Conservation (phyloP, 2,329 filamentous ascomycete species). For the Sordariomycetes sp. region DNA sequence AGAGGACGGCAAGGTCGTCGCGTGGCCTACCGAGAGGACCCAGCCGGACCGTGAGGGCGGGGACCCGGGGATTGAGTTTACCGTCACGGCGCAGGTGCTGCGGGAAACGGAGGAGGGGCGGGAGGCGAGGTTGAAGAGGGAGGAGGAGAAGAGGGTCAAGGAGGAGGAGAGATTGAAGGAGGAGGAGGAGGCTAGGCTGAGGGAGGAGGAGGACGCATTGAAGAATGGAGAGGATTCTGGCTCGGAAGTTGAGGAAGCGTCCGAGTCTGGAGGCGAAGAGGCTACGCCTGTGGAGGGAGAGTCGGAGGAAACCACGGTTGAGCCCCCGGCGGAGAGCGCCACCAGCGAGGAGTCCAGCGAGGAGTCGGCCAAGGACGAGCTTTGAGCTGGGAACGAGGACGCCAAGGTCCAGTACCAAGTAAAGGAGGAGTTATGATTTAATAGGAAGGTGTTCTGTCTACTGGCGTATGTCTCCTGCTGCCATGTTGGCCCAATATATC, state of each 20-base stretch:
- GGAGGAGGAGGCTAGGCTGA: not conserved
- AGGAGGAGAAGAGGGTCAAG: not conserved
- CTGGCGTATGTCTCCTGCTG: too few relatives aligned
- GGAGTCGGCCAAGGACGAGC: too few relatives aligned
- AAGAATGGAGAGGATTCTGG: not conserved
- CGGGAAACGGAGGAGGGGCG: constrained; percentile 15
- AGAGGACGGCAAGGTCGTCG: constrained; percentile 16
- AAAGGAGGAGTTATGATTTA: too few relatives aligned
- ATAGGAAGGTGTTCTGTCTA: too few relatives aligned
- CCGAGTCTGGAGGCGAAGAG: too few relatives aligned
- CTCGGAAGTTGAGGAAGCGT: not conserved
- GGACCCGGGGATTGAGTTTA: constrained; percentile 17
- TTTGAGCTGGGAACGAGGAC: too few relatives aligned
- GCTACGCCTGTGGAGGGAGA: too few relatives aligned
- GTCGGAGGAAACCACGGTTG: too few relatives aligned
- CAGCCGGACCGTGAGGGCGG: constrained; percentile 13
- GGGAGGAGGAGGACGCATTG: not conserved
- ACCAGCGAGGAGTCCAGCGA: too few relatives aligned
- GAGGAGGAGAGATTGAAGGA: constrained; percentile 1
- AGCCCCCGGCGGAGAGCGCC: too few relatives aligned
- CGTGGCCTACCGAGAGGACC: constrained; percentile 18
- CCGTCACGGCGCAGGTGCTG: constrained; percentile 18
- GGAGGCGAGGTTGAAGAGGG: constrained; percentile 8
- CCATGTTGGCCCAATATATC: too few relatives aligned
- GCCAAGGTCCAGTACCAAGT: too few relatives aligned